phyloP scores from a whole-genome alignment of 2,329 filamentous ascomycete genomes.

The Neofusicoccum kwambonambiense region DNA sequence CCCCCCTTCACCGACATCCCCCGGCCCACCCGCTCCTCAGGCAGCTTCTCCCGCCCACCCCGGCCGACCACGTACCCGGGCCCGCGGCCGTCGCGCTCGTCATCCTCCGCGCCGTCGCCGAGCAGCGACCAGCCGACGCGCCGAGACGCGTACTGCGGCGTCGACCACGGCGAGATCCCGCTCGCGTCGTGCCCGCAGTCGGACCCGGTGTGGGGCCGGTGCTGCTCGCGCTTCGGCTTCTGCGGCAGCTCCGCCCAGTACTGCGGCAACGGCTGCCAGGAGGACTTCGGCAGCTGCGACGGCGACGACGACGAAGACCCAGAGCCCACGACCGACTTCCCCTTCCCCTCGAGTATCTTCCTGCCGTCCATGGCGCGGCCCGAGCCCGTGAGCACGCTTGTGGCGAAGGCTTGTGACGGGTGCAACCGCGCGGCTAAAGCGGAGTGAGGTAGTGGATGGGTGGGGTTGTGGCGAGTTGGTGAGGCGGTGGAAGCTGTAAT shows the following conservation, averaged over 20 bases:
- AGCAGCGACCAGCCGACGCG: not conserved
- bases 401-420: no score
- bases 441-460: no score
- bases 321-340: not conserved
- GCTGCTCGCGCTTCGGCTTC: constrained; percentile 8
- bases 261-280: not conserved
- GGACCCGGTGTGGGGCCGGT: not conserved
- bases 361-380: no score
- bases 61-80: not conserved
- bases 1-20: not conserved
- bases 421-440: no score
- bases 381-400: no score
- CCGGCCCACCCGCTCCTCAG: no score
- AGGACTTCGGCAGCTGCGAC: not conserved
- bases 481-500: no score
- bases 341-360: not conserved
- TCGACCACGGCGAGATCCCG: not conserved
- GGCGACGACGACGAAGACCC: not conserved
- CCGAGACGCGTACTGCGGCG: not conserved
- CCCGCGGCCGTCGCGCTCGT: not conserved
- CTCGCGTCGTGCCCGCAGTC: not conserved
- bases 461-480: no score
- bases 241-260: not conserved
- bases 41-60: not conserved
- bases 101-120: not conserved